Base-by-base conservation (phyloP, 768 basidiomycete species). In the Phallus indusiatus region DNA sequence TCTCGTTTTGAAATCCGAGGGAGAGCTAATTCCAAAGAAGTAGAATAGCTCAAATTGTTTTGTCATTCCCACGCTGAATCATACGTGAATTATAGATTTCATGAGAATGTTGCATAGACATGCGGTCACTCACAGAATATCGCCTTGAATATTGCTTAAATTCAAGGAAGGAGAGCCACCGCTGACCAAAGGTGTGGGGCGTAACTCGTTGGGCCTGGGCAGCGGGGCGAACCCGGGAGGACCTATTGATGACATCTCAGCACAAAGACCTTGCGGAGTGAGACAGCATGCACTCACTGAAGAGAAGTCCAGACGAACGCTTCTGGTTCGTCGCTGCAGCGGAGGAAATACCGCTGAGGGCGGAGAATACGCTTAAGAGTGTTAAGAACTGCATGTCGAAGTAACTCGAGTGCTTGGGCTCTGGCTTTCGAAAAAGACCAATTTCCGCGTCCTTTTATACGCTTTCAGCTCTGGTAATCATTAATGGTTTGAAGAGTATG, bases 1-100 rank as follows among this genome's bases (percentile, higher is more conserved):
- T 14, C 56, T 60, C 36, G 55, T 58, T 57, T 65, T 66, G 66
- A 67, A 67, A 7, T 34, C 17, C 0, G 55, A 12, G 17, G 64
- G 56, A 50, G 62, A 55, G 56, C 64, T 65, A 59, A 67, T 67
- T 24, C 59, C 55, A 62, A 67, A 67, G 55, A 67, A 67, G 36
- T 61, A 60, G 58, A 66, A 62, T 12, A 56, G 50, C 46, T 67
- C 66, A 12, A 50, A 17, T 59, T 58, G 46, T 52, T 67, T 67
- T 61, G 59, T 64, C 65, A 67, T 67, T 17, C 66, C 66, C 24
- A 66, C 50, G 14, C 66, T 67, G 50, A 4, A 42, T 14, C 12
- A 5, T 12, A 14, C 22, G 12, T 48, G 54, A 49, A 22, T 6
- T 10, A 20, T 35, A 5, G 10, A n/a, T 8, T 21, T 6, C 33